Evolutionary conservation across 139 green algal genomes (phyloP), one percentile per base, ranked within the genome.

Genomic region (Picochlorum sp.): DNA sequence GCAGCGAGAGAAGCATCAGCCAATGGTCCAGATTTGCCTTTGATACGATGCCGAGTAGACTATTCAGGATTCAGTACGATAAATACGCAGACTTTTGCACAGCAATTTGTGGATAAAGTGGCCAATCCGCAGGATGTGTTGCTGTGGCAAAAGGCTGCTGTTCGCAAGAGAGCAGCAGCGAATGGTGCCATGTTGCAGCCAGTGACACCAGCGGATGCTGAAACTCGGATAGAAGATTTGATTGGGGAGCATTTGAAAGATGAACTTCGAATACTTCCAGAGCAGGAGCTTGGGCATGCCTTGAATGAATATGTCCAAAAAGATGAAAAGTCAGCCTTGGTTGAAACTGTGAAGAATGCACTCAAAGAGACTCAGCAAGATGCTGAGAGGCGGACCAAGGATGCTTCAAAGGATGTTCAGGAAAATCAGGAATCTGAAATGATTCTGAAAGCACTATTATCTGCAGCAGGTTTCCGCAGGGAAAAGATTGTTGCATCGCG

Each of bases 41-140:
- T 94, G 26, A 78, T 95, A 13, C 81, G 88, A 9, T 66, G 91
- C 13, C 76, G 81, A 49, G 82, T 98, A 16, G 92, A 98, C 78
- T 97, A 98, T 81, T 94, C 80, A 3, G 92, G 92, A 13, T 97
- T 95, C 77, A 80, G 75, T 61, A 98, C 92, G 65, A 91, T 98
- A 75, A 96, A 96, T 77, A 77, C 81, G 11, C 92, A 97, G 73
- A 80, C 84, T 21, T 95, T 98, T 77, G 92, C 90, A 3, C 88
- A 96, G 69, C 81, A 83, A 52, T 98, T 94, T 80, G 93, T 98
- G 32, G 89, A 85, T 65, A 89, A 89, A 69, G 91, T 98, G 51
- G 93, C 93, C 64, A 98, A 98, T 76, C 92, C 93, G 1, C 77
- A 95, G 34, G 93, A 98, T 71, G 87, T 99, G 18, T 68, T 99